These are phyloP conservation scores for Ganoderma meredithae DNA, from an alignment of 1,284 basidiomycete genomes.

Conservation along the genomic window DNA sequence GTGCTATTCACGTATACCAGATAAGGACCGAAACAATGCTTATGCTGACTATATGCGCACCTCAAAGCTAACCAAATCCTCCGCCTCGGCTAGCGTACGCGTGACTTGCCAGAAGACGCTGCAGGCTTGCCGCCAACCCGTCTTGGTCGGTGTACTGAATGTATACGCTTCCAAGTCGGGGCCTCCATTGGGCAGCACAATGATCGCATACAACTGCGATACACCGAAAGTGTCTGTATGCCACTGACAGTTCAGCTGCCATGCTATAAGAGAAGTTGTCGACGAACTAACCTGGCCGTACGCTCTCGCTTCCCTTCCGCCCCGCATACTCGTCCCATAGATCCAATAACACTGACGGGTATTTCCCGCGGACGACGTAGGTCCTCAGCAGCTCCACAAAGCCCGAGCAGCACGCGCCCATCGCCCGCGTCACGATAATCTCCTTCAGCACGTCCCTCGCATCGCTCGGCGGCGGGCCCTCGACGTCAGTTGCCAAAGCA, in stretches of 20 bases:
- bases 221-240: slow-evolving; percentile 71
- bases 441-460: slow-evolving; percentile 86
- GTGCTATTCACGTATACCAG: slow-evolving; percentile 62
- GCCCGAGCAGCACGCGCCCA: slow-evolving; percentile 76
- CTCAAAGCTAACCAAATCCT: slow-evolving; percentile 85
- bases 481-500: slow-evolving; percentile 66
- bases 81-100: slow-evolving; percentile 79
- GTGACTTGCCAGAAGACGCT: slow-evolving; percentile 93
- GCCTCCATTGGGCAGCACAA: slow-evolving; percentile 90
- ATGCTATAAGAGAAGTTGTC: slow-evolving; percentile 25
- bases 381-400: slow-evolving; percentile 85
- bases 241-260: not conserved
- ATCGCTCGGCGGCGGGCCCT: slow-evolving; percentile 73
- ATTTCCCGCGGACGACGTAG: slow-evolving; percentile 86
- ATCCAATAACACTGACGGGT: slow-evolving; percentile 79
- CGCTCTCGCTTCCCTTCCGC: slow-evolving; percentile 80
- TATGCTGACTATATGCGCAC: slow-evolving; percentile 50
- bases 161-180: slow-evolving; percentile 86
- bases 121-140: slow-evolving; percentile 86
- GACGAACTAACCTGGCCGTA: slow-evolving; percentile 76
- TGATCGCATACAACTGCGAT: slow-evolving; percentile 86
- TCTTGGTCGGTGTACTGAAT: slow-evolving; percentile 57
- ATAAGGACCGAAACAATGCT: slow-evolving; percentile 3
- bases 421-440: slow-evolving; percentile 83
- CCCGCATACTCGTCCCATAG: slow-evolving; percentile 89